Conservation (phyloP, 2,329 filamentous ascomycete species). For the Amauroascus niger region DNA sequence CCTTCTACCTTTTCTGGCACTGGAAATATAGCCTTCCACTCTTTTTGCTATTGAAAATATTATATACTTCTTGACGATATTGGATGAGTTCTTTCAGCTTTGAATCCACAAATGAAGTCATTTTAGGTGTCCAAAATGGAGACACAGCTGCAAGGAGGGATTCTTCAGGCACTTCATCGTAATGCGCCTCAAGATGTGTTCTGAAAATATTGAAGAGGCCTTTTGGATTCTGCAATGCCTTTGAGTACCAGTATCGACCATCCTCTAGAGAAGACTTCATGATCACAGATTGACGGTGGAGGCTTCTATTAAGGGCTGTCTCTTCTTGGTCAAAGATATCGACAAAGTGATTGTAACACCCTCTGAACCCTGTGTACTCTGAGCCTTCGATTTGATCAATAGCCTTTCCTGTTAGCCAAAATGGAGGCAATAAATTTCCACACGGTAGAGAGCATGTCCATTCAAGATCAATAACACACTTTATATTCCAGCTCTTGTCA, state of each 20-base stretch:
- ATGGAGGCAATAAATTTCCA: slow-evolving; percentile 22
- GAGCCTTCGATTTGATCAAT: neutral
- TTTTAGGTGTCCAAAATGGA: slow-evolving; percentile 12
- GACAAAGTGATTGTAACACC: slow-evolving; percentile 6
- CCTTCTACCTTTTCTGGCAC: neutral
- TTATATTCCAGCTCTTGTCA: slow-evolving; percentile 29
- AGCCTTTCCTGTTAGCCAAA: slow-evolving; percentile 20
- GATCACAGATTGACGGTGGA: neutral
- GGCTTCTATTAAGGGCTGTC: neutral
- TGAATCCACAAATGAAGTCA: slow-evolving; percentile 14
- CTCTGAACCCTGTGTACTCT: neutral
- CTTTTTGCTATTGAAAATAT: slow-evolving; percentile 7
- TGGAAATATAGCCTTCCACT: neutral
- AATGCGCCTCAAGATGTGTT: neutral
- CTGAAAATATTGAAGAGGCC: slow-evolving; percentile 12
- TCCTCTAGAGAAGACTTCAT: slow-evolving; percentile 8
- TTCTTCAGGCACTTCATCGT: neutral
- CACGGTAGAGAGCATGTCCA: slow-evolving; percentile 24
- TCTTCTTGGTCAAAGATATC: slow-evolving; percentile 17
- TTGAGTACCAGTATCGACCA: slow-evolving; percentile 13
- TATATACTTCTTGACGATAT: slow-evolving; percentile 10
- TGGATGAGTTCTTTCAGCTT: slow-evolving; percentile 2
- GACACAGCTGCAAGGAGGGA: neutral
- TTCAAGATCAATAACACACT: slow-evolving; percentile 29
- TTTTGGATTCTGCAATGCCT: slow-evolving; percentile 9